Conservation (phyloP, 495 filamentous ascomycete genomes). For the Thermochaetoides thermophila region DNA sequence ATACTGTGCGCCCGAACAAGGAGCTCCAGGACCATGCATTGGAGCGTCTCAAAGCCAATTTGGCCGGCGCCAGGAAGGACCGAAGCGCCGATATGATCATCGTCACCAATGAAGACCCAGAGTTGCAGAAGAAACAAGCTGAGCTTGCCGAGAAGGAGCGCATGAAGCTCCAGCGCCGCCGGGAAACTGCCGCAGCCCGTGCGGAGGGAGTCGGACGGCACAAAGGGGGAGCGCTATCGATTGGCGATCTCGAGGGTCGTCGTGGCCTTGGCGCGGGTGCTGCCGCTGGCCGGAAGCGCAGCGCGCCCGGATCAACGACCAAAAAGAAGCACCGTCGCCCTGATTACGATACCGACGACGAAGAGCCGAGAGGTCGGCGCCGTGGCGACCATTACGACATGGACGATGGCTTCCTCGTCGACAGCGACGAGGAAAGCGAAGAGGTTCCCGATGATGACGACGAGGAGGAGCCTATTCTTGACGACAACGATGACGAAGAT, state of each 20-base stretch:
- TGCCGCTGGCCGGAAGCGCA: constrained; percentile 29
- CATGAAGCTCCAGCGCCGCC: constrained; percentile 47
- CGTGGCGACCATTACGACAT: constrained; percentile 73
- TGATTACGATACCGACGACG: constrained; percentile 49
- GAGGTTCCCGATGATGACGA: constrained; percentile 49
- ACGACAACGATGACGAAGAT: no score
- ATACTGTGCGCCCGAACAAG: constrained; percentile 55
- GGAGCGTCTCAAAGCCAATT: constrained; percentile 51
- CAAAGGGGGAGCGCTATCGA: constrained; percentile 45
- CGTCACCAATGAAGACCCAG: constrained; percentile 61
- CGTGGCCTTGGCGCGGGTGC: constrained; percentile 14
- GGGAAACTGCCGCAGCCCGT: constrained; percentile 52
- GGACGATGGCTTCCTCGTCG: constrained; percentile 64
- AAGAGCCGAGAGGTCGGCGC: constrained; percentile 44
- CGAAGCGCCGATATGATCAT: constrained; percentile 37
- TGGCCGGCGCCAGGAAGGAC: constrained; percentile 43
- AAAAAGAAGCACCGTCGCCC: constrained; percentile 30
- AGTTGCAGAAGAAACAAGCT: constrained; percentile 59
- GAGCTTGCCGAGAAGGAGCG: constrained; percentile 62
- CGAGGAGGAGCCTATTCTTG: constrained; percentile 29
- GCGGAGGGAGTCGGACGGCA: constrained; percentile 38
- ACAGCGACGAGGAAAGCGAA: constrained; percentile 55
- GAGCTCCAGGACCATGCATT: constrained; percentile 65
- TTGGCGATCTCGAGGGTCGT: constrained; percentile 59
- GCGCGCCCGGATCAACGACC: constrained; percentile 23